These are phyloP conservation scores for Coemansia sp. DNA, from an alignment of 192 early-diverging fungal genomes.

Conservation along the genomic window DNA sequence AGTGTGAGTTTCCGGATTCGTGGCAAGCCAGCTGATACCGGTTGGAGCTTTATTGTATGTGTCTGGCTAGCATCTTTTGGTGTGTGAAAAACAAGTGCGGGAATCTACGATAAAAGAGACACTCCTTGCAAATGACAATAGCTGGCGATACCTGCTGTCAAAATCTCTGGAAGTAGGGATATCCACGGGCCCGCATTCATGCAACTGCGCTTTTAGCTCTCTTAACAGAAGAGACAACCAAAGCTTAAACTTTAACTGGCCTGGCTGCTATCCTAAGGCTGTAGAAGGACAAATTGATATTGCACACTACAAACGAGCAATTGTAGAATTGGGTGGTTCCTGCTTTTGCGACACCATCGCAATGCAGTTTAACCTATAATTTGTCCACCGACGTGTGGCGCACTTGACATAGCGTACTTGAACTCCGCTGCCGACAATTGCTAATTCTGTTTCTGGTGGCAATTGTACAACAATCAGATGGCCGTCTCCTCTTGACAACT, in stretches of 20 bases:
- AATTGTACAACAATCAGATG: slow-evolving; percentile 1
- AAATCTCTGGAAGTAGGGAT: too few species aligned
- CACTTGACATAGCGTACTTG: neutral
- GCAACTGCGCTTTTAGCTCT: too few species aligned
- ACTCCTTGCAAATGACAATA: too few species aligned
- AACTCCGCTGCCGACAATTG: neutral
- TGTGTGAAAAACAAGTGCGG: too few species aligned
- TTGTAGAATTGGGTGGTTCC: slow-evolving; percentile 3
- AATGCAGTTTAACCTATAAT: neutral
- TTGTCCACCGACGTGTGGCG: neutral
- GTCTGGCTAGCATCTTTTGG: too few species aligned
- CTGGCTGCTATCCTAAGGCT: too few species aligned
- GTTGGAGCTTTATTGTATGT: neutral
- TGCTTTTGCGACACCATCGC: neutral
- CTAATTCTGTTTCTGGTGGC: neutral
- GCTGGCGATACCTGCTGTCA: too few species aligned
- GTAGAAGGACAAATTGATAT: neutral
- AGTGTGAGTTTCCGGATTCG: neutral
- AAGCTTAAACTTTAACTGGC: too few species aligned
- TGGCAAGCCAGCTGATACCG: neutral
- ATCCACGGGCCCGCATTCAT: too few species aligned
- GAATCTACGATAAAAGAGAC: too few species aligned
- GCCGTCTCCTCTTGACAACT: neutral
- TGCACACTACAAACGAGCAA: neutral
- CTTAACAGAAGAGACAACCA: too few species aligned